Percentiles rank a stretch among this genome's conserved stretches.
Evolutionary conservation across 192 early-diverging fungal genomes (phyloP).

Genomic region (Rhizophagus sp.): DNA sequence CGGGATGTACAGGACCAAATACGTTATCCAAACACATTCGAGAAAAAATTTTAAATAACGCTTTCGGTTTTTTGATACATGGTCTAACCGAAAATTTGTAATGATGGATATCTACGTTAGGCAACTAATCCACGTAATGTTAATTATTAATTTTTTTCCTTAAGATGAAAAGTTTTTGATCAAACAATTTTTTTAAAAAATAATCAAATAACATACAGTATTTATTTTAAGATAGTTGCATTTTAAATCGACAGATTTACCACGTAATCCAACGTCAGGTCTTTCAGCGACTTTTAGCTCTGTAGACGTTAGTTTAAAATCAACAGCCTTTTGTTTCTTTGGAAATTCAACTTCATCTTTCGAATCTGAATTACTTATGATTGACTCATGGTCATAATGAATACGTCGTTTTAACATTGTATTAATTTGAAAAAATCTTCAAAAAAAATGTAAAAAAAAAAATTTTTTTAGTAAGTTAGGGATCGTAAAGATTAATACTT

Average conservation of each 20-base stretch:
- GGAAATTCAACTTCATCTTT: too few species aligned
- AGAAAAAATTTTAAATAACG: not conserved
- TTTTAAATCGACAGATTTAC: not conserved
- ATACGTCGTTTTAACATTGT: too few species aligned
- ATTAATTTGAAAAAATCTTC: too few species aligned
- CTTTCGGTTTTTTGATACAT: not conserved
- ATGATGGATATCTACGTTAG: not conserved
- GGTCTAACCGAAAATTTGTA: not conserved
- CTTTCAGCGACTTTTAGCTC: not conserved
- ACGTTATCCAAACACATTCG: not conserved
- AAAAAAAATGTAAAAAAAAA: too few species aligned
- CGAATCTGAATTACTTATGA: too few species aligned
- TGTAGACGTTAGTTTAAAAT: not conserved
- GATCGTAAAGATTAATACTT: too few species aligned
- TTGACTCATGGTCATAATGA: too few species aligned
- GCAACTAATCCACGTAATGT: not conserved
- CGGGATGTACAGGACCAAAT: not conserved
- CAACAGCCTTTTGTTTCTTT: too few species aligned
- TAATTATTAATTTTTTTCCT: too few species aligned
- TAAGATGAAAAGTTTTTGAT: too few species aligned
- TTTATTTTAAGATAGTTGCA: slow-evolving; percentile 2
- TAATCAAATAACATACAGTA: not conserved
- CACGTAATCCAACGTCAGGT: slow-evolving; percentile 1
- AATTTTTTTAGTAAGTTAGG: too few species aligned
- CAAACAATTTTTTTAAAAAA: too few species aligned